A percentile compares a stretch with the other conserved stretches of the same genome.
Conservation (phyloP, 768 basidiomycete species). For the Exsudoporus frostii region DNA sequence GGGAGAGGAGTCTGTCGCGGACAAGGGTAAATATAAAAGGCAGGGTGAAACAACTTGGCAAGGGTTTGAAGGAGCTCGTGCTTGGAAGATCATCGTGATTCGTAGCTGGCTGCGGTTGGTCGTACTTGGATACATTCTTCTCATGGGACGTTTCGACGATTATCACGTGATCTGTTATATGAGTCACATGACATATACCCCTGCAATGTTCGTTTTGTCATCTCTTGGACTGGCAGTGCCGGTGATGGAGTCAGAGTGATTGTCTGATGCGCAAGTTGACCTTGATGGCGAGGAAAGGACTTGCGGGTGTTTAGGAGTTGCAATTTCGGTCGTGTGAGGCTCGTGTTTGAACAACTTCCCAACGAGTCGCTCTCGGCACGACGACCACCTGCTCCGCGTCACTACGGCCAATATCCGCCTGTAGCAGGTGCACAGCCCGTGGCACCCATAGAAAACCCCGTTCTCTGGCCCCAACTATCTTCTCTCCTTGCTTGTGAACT, state of each 20-base stretch:
- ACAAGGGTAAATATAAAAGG: slow-evolving; percentile 22
- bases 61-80: slow-evolving; percentile 31
- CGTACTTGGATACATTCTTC: too few species aligned
- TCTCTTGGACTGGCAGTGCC: neutral
- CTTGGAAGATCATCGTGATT: slow-evolving; percentile 26
- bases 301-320: neutral
- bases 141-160: neutral
- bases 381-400: neutral
- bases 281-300: neutral
- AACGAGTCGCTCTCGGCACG: neutral
- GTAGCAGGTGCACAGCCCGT: slow-evolving; percentile 3
- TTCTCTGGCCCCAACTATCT: slow-evolving; percentile 14
- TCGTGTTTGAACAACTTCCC: neutral
- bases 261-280: neutral
- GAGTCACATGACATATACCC: slow-evolving; percentile 11
- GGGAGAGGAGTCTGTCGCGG: slow-evolving; percentile 23
- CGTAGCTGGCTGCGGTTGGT: neutral
- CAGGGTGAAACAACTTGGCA: slow-evolving; percentile 29
- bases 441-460: neutral
- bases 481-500: slow-evolving; percentile 17
- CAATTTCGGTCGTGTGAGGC: slow-evolving; percentile 8
- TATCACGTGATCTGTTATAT: neutral
- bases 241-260: too few species aligned
- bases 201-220: slow-evolving; percentile 7
- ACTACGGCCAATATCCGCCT: neutral